Evolutionary conservation across 1,284 basidiomycete genomes (phyloP).

Genomic region (Rhodotorula sp.): DNA sequence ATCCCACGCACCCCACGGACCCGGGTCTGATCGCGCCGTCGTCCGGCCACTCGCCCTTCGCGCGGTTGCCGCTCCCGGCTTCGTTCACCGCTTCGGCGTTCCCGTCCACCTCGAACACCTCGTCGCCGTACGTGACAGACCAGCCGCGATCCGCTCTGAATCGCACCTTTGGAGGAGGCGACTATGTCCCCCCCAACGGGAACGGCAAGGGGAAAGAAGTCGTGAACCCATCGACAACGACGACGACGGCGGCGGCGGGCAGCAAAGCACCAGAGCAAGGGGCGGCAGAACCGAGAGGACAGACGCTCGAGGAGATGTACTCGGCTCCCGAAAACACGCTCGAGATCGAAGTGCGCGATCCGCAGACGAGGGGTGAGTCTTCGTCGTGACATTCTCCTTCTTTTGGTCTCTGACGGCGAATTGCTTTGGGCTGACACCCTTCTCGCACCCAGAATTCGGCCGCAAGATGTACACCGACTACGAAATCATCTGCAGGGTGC

Average conservation of each 20-base stretch:
- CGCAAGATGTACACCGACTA: constrained; percentile 99
- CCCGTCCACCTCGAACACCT: constrained; percentile 16
- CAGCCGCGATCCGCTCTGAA: constrained; percentile 21
- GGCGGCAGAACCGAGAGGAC: constrained; percentile 7
- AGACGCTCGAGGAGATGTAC: constrained; percentile 43
- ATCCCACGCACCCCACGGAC: constrained; percentile 1
- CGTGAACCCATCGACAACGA: neutral
- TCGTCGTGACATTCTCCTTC: too few relatives aligned
- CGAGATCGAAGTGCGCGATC: constrained; percentile 96
- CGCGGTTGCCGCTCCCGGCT: constrained; percentile 27
- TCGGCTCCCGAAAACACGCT: constrained; percentile 78
- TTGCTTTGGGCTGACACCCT: neutral
- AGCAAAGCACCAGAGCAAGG: neutral
- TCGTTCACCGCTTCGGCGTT: constrained; percentile 26
- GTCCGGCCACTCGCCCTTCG: constrained; percentile 37
- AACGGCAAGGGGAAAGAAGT: too few relatives aligned
- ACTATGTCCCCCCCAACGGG: constrained; percentile 9
- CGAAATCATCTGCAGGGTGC: constrained; percentile 93
- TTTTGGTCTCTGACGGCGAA: neutral
- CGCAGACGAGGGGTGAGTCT: constrained; percentile 87
- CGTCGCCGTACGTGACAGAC: constrained; percentile 40
- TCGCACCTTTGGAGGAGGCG: constrained; percentile 14
- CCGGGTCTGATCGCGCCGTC: constrained; percentile 30
- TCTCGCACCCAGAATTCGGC: constrained; percentile 66
- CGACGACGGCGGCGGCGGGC: neutral